Conservation (phyloP, 768 basidiomycete genomes). For the Galerina sulciceps region DNA sequence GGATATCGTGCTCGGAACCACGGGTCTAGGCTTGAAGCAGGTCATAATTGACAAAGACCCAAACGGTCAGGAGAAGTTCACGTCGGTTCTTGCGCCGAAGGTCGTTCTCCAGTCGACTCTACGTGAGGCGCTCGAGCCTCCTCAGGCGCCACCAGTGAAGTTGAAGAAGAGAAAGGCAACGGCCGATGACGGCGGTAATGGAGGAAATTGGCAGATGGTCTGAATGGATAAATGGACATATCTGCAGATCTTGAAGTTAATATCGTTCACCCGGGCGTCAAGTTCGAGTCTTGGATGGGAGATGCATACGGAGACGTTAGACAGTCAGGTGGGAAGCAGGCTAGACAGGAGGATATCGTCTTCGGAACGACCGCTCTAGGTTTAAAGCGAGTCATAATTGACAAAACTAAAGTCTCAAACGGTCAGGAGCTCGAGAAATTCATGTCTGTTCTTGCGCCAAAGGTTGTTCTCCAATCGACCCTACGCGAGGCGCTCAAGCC, state of each 20-base stretch:
- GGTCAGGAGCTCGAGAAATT: neutral
- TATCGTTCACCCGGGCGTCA: constrained; percentile 1
- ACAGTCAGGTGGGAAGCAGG: neutral
- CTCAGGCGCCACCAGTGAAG: neutral
- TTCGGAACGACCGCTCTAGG: constrained; percentile 24
- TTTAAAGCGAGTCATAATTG: constrained; percentile 10
- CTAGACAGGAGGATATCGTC: constrained; percentile 6
- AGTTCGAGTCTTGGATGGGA: constrained; percentile 23
- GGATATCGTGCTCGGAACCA: constrained; percentile 21
- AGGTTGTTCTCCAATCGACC: constrained; percentile 23
- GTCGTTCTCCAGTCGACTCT: constrained; percentile 23
- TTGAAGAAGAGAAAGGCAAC: neutral
- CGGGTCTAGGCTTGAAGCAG: constrained; percentile 21
- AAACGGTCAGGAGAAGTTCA: neutral
- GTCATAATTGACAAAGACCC: neutral
- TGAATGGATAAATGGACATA: neutral
- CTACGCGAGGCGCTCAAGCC: constrained; percentile 23
- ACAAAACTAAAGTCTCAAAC: neutral
- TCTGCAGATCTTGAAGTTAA: constrained; percentile 26
- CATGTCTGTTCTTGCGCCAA: constrained; percentile 16
- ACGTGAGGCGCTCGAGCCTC: constrained; percentile 21
- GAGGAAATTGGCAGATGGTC: neutral
- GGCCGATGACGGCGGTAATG: neutral
- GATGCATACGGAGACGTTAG: constrained; percentile 29
- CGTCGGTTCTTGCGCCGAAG: constrained; percentile 18